Conservation (phyloP, 345 rosid genomes). For the Hibiscus mutabilis region DNA sequence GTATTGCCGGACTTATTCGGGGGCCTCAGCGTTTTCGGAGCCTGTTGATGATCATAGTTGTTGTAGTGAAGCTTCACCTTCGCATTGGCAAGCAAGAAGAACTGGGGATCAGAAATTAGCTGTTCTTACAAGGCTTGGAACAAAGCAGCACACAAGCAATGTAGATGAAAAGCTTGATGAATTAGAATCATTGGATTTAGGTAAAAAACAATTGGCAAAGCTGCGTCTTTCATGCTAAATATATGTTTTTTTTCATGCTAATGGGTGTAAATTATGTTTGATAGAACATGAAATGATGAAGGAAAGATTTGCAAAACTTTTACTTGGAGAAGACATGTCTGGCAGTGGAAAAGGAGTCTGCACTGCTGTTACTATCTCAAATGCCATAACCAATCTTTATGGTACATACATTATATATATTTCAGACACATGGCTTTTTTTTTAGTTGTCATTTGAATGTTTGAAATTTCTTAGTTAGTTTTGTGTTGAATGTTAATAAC, state of each 20-base stretch:
- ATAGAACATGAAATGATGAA: constrained; percentile 81
- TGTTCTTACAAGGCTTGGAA: constrained; percentile 19
- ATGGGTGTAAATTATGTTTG: neutral
- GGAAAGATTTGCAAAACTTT: constrained; percentile 84
- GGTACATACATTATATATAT: no score
- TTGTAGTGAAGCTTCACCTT: constrained; percentile 59
- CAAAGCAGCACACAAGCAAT: constrained; percentile 27
- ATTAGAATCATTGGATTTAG: constrained; percentile 47
- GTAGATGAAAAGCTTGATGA: constrained; percentile 33
- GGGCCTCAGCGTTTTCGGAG: constrained; percentile 57
- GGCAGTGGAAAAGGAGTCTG: constrained; percentile 93
- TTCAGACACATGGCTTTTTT: no score
- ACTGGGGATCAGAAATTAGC: constrained; percentile 24
- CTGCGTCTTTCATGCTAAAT: no score
- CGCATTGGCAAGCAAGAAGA: constrained; percentile 32
- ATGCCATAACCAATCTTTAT: constrained; percentile 88
- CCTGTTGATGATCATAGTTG: constrained; percentile 46
- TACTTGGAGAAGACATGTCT: constrained; percentile 97
- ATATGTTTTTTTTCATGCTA: neutral
- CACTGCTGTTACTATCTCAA: constrained; percentile 84
- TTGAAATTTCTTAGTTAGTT: no score
- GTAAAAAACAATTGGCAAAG: constrained; percentile 21
- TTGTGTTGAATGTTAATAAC: no score
- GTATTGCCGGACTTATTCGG: constrained; percentile 54
- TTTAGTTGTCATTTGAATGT: no score